A percentile compares a stretch with the other conserved stretches of the same genome.
phyloP scores from a whole-genome alignment of 2,329 filamentous ascomycete genomes.

The Parastagonospora avenae region DNA sequence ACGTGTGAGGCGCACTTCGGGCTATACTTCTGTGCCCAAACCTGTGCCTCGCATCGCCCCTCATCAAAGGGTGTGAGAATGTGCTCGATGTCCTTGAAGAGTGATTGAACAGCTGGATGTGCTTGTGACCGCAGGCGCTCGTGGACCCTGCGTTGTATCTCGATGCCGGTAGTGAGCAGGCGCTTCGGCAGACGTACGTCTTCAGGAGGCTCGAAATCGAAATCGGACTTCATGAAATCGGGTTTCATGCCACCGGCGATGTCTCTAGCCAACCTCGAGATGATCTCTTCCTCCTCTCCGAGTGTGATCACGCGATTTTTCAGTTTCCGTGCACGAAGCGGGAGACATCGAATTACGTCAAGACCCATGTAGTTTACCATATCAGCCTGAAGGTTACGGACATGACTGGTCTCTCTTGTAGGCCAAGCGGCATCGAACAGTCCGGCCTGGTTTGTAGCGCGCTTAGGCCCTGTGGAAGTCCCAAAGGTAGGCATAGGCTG shows the following conservation, averaged over 20 bases:
- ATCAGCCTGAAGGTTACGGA: constrained; percentile 30
- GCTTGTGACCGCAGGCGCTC: constrained; percentile 18
- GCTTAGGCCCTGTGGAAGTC: constrained; percentile 19
- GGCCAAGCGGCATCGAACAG: constrained; percentile 74
- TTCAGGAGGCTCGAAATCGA: constrained; percentile 22
- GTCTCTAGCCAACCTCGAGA: constrained; percentile 25
- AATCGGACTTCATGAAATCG: neutral
- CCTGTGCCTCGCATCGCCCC: constrained; percentile 71
- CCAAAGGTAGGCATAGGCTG: constrained; percentile 24
- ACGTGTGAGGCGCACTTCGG: constrained; percentile 72
- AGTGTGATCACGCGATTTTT: constrained; percentile 43
- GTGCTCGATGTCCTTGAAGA: constrained; percentile 65
- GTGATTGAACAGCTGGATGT: constrained; percentile 64
- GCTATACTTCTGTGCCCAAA: constrained; percentile 87
- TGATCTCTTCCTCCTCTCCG: constrained; percentile 31
- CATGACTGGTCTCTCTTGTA: constrained; percentile 60
- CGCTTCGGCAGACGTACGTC: constrained; percentile 43
- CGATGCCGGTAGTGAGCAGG: constrained; percentile 42
- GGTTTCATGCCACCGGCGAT: constrained; percentile 11
- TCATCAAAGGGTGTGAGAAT: constrained; percentile 79
- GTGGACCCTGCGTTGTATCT: constrained; percentile 49
- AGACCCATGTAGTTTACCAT: neutral
- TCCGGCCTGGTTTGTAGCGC: constrained; percentile 65
- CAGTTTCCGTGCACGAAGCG: constrained; percentile 41
- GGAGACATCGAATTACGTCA: neutral